Evolutionary conservation across 805 yeast species (phyloP).

Genomic region (Teunomyces kruisii): DNA sequence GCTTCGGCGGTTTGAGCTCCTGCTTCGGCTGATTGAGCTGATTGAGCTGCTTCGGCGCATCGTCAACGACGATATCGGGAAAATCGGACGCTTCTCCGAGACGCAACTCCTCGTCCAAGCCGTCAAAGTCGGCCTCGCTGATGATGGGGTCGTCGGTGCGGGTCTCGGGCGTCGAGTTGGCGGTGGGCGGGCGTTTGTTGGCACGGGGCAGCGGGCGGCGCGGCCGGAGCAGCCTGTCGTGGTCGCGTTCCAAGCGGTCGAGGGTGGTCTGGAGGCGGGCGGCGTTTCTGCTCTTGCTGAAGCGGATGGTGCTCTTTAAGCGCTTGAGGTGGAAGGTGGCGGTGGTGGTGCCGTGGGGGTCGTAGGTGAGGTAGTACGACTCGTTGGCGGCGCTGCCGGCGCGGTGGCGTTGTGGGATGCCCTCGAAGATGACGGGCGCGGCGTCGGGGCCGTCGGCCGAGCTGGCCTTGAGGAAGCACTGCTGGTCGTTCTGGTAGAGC

Average conservation of each 20-base stretch:
- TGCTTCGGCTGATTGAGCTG: too few species aligned
- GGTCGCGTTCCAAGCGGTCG: slow-evolving; percentile 19
- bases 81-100: slow-evolving; percentile 13
- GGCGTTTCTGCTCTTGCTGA: slow-evolving; percentile 38
- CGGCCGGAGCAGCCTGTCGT: neutral
- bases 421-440: slow-evolving; percentile 37
- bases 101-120: slow-evolving; percentile 19
- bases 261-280: slow-evolving; percentile 26
- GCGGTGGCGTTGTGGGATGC: slow-evolving; percentile 28
- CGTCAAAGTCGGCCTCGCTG: slow-evolving; percentile 41
- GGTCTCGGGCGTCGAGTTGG: neutral
- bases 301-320: slow-evolving; percentile 32
- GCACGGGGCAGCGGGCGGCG: slow-evolving; percentile 2
- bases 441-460: slow-evolving; percentile 19
- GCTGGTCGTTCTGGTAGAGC: slow-evolving; percentile 34
- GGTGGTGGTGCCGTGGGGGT: slow-evolving; percentile 11
- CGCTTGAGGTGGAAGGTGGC: slow-evolving; percentile 24
- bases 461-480: slow-evolving; percentile 32
- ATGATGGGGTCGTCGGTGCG: slow-evolving; percentile 14
- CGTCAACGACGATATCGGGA: slow-evolving; percentile 12
- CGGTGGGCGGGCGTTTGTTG: neutral
- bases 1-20: too few species aligned
- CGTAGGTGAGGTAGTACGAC: slow-evolving; percentile 29
- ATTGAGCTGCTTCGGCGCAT: too few species aligned
- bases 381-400: slow-evolving; percentile 18